Conservation (phyloP, 441 rosid species). For the Monsonia emarginata region DNA sequence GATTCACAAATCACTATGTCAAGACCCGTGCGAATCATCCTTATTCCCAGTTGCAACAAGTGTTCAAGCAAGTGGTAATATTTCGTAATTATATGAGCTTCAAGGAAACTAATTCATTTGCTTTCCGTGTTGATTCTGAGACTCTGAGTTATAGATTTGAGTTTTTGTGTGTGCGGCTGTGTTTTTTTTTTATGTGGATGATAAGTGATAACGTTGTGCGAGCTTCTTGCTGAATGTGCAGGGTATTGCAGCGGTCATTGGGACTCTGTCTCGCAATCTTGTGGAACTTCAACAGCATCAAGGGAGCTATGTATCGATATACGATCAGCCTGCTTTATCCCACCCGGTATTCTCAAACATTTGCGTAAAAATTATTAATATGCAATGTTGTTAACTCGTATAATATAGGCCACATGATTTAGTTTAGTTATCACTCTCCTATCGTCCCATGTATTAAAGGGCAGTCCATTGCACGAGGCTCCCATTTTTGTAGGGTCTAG, state of each 20-base stretch:
- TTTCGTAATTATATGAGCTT: not conserved
- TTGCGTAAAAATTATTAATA: not conserved
- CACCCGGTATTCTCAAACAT: constrained; percentile 36
- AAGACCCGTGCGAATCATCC: constrained; percentile 50
- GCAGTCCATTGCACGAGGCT: no score
- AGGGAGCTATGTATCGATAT: constrained; percentile 35
- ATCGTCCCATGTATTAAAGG: no score
- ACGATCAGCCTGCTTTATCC: constrained; percentile 37
- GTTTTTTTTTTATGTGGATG: not conserved
- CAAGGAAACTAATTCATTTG: not conserved
- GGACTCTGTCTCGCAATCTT: constrained; percentile 40
- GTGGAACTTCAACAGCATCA: constrained; percentile 32
- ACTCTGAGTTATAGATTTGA: not conserved
- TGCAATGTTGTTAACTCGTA: no score
- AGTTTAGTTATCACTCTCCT: no score
- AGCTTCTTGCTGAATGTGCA: constrained; percentile 20
- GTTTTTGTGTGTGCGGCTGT: no score
- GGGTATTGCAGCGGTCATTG: constrained; percentile 50
- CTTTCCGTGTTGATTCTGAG: no score
- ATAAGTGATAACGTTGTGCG: constrained; percentile 5
- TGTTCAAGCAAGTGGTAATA: constrained; percentile 48
- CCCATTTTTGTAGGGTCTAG: no score
- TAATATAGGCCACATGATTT: no score
- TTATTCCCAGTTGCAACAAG: constrained; percentile 42
- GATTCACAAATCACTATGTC: constrained; percentile 42